Evolutionary conservation across 768 basidiomycete genomes (phyloP).

Genomic region (Agrocybe pediades): DNA sequence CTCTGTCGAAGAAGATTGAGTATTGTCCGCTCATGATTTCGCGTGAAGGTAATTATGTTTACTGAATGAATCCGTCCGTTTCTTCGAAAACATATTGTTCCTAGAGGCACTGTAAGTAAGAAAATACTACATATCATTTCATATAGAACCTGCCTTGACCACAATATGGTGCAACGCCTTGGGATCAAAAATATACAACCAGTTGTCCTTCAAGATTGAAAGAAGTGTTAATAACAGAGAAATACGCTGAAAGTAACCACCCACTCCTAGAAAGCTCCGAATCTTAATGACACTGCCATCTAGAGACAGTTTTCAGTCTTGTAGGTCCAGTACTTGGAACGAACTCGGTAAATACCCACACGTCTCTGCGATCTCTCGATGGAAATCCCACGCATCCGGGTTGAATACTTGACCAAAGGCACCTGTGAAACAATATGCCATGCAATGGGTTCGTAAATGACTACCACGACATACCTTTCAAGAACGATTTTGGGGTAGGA

Average conservation of each 20-base stretch:
- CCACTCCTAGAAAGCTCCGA: conserved; percentile 33
- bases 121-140: neutral
- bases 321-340: neutral
- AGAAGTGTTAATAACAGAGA: neutral
- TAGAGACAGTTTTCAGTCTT: conserved; percentile 1
- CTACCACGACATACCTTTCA: neutral
- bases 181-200: conserved; percentile 45
- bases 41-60: neutral
- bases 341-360: neutral
- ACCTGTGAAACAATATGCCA: neutral
- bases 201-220: conserved; percentile 22
- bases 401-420: neutral
- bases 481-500: neutral
- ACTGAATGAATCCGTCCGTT: conserved; percentile 24
- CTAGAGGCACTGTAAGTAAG: conserved; percentile 14
- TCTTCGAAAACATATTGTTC: conserved; percentile 33
- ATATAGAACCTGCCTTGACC: conserved; percentile 29
- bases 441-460: neutral
- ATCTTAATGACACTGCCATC: conserved; percentile 32
- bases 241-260: neutral
- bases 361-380: neutral
- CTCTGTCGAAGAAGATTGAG: conserved; percentile 11
- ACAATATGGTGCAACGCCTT: conserved; percentile 46
- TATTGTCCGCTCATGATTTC: neutral
- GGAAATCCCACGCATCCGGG: neutral